phyloP scores from a whole-genome alignment of 345 rosid species.

The Eucalyptus curtisii region DNA sequence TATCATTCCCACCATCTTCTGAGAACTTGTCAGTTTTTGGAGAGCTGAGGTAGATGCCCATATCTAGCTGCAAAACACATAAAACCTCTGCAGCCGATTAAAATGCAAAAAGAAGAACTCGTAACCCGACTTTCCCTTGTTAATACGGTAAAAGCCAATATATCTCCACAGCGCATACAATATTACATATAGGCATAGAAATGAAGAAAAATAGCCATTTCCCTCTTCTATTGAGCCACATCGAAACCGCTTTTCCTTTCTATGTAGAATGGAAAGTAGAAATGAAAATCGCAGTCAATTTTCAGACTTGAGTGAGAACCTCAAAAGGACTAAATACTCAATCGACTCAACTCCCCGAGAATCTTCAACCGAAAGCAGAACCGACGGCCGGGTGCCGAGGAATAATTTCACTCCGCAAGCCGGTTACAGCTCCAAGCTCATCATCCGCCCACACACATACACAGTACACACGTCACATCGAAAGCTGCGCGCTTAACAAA shows the following conservation, averaged over 20 bases:
- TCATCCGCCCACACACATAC: not conserved
- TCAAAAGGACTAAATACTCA: not conserved
- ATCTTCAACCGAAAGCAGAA: not conserved
- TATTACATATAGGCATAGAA: not conserved
- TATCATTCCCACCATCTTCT: constrained; percentile 74
- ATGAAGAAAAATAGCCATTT: not conserved
- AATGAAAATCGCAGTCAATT: not conserved
- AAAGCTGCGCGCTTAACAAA: not conserved
- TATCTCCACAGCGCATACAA: not conserved
- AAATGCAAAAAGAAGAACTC: not conserved
- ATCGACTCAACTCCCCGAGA: not conserved
- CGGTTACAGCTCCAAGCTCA: not conserved
- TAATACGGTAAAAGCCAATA: not conserved
- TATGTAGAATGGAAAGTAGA: not conserved
- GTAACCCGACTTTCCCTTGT: not conserved
- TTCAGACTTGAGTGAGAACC: not conserved
- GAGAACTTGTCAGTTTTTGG: constrained; percentile 91
- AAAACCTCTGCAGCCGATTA: not conserved
- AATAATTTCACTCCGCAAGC: not conserved
- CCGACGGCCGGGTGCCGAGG: not conserved
- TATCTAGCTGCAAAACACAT: constrained; percentile 7
- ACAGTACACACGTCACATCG: not conserved
- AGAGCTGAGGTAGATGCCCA: constrained; percentile 92
- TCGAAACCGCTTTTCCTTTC: not conserved
- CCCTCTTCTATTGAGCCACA: not conserved